Conservation (phyloP, 768 basidiomycete genomes). For the Lentinus tigrinus region DNA sequence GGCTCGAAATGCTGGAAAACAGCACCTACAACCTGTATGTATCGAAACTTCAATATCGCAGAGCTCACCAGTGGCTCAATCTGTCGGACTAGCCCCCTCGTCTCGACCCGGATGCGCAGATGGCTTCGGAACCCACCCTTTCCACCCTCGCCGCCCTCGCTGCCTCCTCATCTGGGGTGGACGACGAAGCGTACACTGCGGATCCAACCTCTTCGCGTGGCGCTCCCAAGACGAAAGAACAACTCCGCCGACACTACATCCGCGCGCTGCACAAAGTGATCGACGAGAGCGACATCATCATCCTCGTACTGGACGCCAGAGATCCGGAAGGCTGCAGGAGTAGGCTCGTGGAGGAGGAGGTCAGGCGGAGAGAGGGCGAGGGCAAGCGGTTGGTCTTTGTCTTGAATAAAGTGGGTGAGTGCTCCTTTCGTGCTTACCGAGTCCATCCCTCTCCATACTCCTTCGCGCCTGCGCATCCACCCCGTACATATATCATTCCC, state of each 20-base stretch:
- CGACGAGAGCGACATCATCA: conserved; percentile 87
- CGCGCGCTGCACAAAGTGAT: conserved; percentile 88
- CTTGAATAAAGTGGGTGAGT: conserved; percentile 92
- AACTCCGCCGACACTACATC: conserved; percentile 70
- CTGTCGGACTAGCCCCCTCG: conserved; percentile 9
- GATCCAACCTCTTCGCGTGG: conserved; percentile 32
- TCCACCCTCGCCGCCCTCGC: conserved; percentile 58
- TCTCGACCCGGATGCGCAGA: conserved; percentile 55
- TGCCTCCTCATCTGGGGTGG: conserved; percentile 27
- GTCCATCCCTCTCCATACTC: too few species aligned
- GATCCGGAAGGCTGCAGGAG: conserved; percentile 95
- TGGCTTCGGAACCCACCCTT: conserved; percentile 74
- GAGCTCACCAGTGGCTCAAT: neutral
- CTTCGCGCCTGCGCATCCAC: too few species aligned
- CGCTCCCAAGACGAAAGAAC: conserved; percentile 59
- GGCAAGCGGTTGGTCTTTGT: conserved; percentile 93
- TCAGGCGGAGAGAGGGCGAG: conserved; percentile 77
- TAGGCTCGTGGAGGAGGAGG: conserved; percentile 91
- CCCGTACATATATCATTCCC: too few species aligned
- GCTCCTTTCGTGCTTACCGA: too few species aligned
- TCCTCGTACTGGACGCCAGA: conserved; percentile 89
- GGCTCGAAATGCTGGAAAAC: conserved; percentile 50
- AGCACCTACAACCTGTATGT: conserved; percentile 17
- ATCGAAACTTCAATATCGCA: neutral
- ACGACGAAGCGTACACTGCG: conserved; percentile 23